phyloP scores from a whole-genome alignment of 371 early-diverging fungal genomes.

The Rhizopus sp. region DNA sequence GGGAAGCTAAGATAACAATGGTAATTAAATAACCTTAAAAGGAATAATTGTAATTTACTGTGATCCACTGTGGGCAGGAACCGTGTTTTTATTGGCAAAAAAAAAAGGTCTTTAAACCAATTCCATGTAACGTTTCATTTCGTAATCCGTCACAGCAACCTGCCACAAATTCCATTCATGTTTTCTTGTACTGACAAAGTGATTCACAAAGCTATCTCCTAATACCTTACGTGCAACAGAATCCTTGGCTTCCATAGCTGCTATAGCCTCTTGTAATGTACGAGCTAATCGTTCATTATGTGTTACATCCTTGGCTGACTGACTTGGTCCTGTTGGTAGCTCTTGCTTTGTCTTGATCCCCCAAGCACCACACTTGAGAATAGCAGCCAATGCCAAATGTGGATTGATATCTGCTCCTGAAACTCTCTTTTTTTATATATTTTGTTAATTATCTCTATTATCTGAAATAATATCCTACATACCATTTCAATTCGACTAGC shows the following conservation, averaged over 20 bases:
- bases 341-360: conserved; percentile 69
- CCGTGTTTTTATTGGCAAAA: too few species aligned
- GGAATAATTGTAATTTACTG: too few species aligned
- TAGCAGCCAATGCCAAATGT: conserved; percentile 77
- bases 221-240: conserved; percentile 77
- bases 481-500: conserved; percentile 76
- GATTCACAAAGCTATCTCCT: conserved; percentile 82
- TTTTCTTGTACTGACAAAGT: conserved; percentile 69
- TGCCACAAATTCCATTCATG: conserved; percentile 81
- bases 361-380: conserved; percentile 76
- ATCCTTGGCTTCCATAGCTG: conserved; percentile 60
- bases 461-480: conserved; percentile 12
- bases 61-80: too few species aligned
- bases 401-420: conserved; percentile 85
- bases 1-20: too few species aligned
- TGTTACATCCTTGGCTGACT: conserved; percentile 10
- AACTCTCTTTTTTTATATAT: conserved; percentile 57
- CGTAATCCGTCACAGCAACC: conserved; percentile 77
- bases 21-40: too few species aligned
- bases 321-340: conserved; percentile 47
- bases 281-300: conserved; percentile 56
- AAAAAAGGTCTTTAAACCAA: conserved; percentile 30
- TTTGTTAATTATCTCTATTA: conserved; percentile 7
- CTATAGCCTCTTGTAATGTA: conserved; percentile 68
- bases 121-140: conserved; percentile 75